Evolutionary conservation across 2,329 filamentous ascomycete genomes (phyloP).

Genomic region (Aureobasidium subglaciale): DNA sequence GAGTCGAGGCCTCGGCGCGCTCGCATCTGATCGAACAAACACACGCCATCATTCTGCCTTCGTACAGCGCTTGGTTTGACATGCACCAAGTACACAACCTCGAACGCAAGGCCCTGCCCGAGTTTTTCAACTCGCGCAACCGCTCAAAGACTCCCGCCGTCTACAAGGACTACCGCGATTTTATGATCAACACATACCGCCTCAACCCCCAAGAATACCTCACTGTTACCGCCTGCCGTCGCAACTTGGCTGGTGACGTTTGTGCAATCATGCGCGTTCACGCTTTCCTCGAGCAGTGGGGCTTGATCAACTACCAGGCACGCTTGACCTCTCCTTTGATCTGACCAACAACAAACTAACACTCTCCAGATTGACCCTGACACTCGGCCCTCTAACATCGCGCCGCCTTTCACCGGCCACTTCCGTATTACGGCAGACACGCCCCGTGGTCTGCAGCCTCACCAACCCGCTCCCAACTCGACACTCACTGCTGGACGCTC

Average conservation of each 20-base stretch:
- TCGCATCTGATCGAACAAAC: conserved; percentile 90
- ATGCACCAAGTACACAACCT: conserved; percentile 89
- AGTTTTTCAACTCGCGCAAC: conserved; percentile 98
- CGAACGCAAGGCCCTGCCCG: conserved; percentile 88
- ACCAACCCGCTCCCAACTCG: conserved; percentile 81
- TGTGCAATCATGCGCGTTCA: conserved; percentile 99
- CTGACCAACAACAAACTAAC: conserved; percentile 23
- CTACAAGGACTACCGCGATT: conserved; percentile 98
- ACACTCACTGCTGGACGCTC: conserved; percentile 53
- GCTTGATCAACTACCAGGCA: conserved; percentile 97
- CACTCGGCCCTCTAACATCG: conserved; percentile 88
- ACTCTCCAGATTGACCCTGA: conserved; percentile 78
- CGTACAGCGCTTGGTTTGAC: conserved; percentile 98
- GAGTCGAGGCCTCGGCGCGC: conserved; percentile 76
- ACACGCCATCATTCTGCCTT: conserved; percentile 91
- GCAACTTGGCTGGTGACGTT: conserved; percentile 93
- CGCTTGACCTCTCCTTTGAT: background rate
- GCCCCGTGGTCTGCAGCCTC: conserved; percentile 85
- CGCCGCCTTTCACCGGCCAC: conserved; percentile 93
- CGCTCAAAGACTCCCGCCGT: conserved; percentile 95
- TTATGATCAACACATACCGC: conserved; percentile 99
- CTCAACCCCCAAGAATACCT: conserved; percentile 93
- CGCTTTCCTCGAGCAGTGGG: conserved; percentile 97
- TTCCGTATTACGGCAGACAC: conserved; percentile 96
- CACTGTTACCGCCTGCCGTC: conserved; percentile 89